phyloP scores from a whole-genome alignment of 345 rosid species.

The Carallia pectinifolia region DNA sequence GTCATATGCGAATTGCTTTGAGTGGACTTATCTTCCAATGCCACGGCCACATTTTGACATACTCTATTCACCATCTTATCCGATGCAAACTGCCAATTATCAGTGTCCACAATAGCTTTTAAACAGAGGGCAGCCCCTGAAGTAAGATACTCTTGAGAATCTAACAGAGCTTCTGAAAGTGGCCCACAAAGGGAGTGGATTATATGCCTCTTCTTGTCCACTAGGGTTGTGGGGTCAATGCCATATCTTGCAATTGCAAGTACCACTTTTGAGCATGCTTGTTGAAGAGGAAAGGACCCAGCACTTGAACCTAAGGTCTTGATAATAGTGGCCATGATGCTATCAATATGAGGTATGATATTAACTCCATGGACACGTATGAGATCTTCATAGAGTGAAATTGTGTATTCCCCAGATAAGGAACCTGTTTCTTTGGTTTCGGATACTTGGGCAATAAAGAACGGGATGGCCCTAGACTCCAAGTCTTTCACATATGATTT shows the following conservation, averaged over 20 bases:
- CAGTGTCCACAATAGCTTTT: conserved; percentile 80
- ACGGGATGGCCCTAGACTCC: conserved; percentile 77
- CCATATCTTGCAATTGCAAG: conserved; percentile 91
- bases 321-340: conserved; percentile 77
- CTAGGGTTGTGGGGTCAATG: conserved; percentile 67
- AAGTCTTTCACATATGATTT: conserved; percentile 75
- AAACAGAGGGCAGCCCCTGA: conserved; percentile 91
- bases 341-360: conserved; percentile 84
- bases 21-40: conserved; percentile 62
- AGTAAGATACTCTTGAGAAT: conserved; percentile 74
- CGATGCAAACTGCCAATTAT: conserved; percentile 87
- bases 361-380: conserved; percentile 89
- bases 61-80: conserved; percentile 87
- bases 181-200: conserved; percentile 86
- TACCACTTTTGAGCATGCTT: conserved; percentile 94
- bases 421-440: conserved; percentile 85
- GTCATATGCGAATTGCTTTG: conserved; percentile 75
- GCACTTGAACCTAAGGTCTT: conserved; percentile 87
- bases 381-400: conserved; percentile 87
- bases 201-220: conserved; percentile 64
- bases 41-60: conserved; percentile 82
- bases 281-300: conserved; percentile 91
- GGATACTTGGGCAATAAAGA: conserved; percentile 82
- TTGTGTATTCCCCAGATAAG: conserved; percentile 75
- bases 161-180: conserved; percentile 69